phyloP scores from a whole-genome alignment of 495 filamentous ascomycete species.

The Tuber brumale region DNA sequence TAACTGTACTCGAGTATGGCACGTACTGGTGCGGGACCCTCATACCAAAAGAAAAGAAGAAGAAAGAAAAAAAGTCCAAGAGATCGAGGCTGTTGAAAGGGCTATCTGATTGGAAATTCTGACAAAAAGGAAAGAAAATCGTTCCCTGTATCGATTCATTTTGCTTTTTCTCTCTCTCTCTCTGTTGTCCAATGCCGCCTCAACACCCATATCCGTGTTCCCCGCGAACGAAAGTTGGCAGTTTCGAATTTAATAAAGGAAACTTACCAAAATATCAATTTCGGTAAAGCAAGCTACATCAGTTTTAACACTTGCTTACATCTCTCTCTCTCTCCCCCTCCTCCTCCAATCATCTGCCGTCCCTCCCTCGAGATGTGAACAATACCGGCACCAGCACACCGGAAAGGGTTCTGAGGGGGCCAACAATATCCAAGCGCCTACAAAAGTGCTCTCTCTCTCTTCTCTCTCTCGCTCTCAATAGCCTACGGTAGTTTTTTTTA shows the following conservation, averaged over 20 bases:
- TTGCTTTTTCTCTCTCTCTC: neutral
- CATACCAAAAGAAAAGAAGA: neutral
- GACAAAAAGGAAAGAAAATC: neutral
- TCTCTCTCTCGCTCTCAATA: too few relatives aligned
- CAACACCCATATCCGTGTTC: neutral
- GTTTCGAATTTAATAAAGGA: neutral
- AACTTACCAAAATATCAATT: neutral
- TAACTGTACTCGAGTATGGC: too few relatives aligned
- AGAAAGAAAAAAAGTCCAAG: neutral
- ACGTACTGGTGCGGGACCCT: neutral
- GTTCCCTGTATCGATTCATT: neutral
- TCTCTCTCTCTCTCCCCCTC: neutral
- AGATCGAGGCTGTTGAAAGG: neutral
- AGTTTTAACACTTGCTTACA: neutral
- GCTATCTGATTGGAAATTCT: neutral
- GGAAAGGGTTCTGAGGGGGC: neutral
- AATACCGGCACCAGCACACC: neutral
- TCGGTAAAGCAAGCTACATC: neutral
- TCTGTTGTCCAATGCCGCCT: neutral
- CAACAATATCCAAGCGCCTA: neutral
- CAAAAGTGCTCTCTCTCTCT: neutral
- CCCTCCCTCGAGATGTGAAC: neutral
- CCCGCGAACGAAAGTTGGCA: neutral
- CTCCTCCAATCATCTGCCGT: neutral
- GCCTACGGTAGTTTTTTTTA: neutral